Percentiles rank a stretch among this genome's conserved stretches.
Evolutionary conservation across 768 basidiomycete species (phyloP).

Genomic region (Trametes cubensis): DNA sequence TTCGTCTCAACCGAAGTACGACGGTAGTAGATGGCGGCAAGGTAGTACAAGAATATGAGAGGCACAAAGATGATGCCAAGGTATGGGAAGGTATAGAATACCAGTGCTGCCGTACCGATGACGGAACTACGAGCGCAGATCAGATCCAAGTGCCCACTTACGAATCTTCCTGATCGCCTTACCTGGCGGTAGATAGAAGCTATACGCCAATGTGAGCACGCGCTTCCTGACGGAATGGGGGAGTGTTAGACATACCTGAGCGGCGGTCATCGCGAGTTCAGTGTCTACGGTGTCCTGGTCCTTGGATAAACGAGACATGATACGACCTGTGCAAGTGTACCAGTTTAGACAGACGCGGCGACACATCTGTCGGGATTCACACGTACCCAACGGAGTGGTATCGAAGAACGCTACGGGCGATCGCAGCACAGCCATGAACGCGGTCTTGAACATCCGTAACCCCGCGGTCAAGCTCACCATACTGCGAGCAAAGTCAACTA

Average conservation of each 20-base stretch:
- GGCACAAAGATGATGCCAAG: slow-evolving; percentile 68
- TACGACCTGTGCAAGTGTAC: slow-evolving; percentile 45
- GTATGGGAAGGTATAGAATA: slow-evolving; percentile 61
- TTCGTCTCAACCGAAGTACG: slow-evolving; percentile 66
- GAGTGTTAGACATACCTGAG: slow-evolving; percentile 41
- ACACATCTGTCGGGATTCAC: no score
- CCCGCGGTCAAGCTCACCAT: slow-evolving; percentile 41
- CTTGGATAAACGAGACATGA: slow-evolving; percentile 59
- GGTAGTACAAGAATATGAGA: slow-evolving; percentile 53
- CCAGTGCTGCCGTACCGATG: slow-evolving; percentile 57
- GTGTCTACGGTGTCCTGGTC: slow-evolving; percentile 63
- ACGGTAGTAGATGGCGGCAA: slow-evolving; percentile 58
- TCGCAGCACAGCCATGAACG: slow-evolving; percentile 56
- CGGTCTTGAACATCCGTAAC: slow-evolving; percentile 53
- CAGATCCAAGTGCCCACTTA: background rate
- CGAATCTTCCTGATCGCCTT: background rate
- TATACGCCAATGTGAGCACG: background rate
- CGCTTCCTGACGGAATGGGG: background rate
- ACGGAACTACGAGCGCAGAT: slow-evolving; percentile 43
- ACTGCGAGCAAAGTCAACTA: slow-evolving; percentile 17
- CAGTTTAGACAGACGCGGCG: background rate
- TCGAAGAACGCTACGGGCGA: slow-evolving; percentile 74
- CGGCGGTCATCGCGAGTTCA: slow-evolving; percentile 48
- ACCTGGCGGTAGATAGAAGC: slow-evolving; percentile 32
- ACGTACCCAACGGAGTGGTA: slow-evolving; percentile 65